Evolutionary conservation across 2,329 filamentous ascomycete genomes (phyloP).

Genomic region (Paradendryphiella salina): DNA sequence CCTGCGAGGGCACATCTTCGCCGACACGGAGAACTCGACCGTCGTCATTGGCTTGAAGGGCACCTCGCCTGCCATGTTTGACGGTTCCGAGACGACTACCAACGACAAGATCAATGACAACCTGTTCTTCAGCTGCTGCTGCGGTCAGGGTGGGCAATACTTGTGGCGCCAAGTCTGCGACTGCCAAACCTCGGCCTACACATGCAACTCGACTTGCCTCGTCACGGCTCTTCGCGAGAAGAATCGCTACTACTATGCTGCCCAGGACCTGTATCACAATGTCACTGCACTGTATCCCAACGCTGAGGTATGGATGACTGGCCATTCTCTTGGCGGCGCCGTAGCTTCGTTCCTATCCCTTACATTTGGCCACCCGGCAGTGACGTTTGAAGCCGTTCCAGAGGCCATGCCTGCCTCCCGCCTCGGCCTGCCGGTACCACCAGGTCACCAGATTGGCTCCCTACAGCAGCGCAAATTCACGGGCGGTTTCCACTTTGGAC

Average conservation of each 20-base stretch:
- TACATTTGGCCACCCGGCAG: constrained; percentile 86
- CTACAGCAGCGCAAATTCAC: constrained; percentile 67
- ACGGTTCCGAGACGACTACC: constrained; percentile 94
- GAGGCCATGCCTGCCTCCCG: constrained; percentile 85
- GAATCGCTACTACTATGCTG: constrained; percentile 88
- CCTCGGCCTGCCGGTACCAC: constrained; percentile 82
- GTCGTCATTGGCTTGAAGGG: constrained; percentile 93
- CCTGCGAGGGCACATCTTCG: constrained; percentile 88
- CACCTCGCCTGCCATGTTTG: constrained; percentile 84
- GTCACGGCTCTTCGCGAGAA: constrained; percentile 73
- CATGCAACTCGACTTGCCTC: constrained; percentile 91
- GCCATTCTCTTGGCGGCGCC: constrained; percentile 89
- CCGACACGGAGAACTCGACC: constrained; percentile 81
- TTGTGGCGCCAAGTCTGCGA: constrained; percentile 92
- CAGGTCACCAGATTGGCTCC: constrained; percentile 70
- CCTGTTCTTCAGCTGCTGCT: constrained; percentile 96
- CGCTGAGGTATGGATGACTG: constrained; percentile 83
- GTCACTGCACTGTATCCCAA: constrained; percentile 86
- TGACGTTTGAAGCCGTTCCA: constrained; percentile 91
- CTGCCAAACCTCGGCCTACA: constrained; percentile 83
- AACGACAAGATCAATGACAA: constrained; percentile 99
- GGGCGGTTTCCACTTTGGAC: constrained; percentile 86
- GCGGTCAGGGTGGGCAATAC: constrained; percentile 87
- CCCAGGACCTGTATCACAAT: constrained; percentile 87
- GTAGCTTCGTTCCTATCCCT: constrained; percentile 86